Base-by-base conservation (phyloP, 129 eudicot genomes). In the Centaurea solstitialis region DNA sequence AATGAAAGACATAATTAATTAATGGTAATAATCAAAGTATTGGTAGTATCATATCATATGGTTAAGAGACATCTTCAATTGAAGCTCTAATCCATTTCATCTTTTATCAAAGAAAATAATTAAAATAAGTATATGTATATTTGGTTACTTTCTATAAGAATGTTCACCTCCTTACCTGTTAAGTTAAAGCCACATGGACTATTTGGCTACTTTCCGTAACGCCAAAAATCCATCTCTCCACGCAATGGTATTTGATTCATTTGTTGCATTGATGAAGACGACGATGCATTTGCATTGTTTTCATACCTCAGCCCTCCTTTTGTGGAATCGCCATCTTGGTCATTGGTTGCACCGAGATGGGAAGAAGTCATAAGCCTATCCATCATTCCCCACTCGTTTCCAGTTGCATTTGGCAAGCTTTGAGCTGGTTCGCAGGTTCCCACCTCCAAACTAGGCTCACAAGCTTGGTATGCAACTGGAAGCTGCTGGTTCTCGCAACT, bases 201-300 rank as follows among this genome's bases (percentile, higher is more conserved):
- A 20, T 68, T 23, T 8, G 68, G 72, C 79, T 86, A 92, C 81
- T 92, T 92, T 9, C 74, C 93, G 37, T 90, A 90, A 73, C 93
- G 91, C 98, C 98, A 91, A 76, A 93, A 91, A 79, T 93, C 90
- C 90, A 84, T 93, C 85, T 90, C 93, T 30, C 89, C 89, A 5
- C 90, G 87, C 71, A 89, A 87, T 12, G 96, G 83, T 5, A 86
- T 73, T 45, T 87, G 96, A 84, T 90, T 88, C 74, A 83, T 87
- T 62, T 83, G 95, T 72, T 87, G 92, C 84, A 84, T 79, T 11
- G 91, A 83, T 13, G 91, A 76, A 9, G 87, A 70, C 1, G 85
- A 80, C 6, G 88, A 74, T 20, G 87, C 86, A 5, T 80, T 74
- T 66, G 79, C 61, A 67, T 77, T 78, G 33, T 84, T 84, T 35